Evolutionary conservation across 371 early-diverging fungal genomes (phyloP), one percentile per base, ranked within the genome.

Genomic region (Rhizomucor pusillus): DNA sequence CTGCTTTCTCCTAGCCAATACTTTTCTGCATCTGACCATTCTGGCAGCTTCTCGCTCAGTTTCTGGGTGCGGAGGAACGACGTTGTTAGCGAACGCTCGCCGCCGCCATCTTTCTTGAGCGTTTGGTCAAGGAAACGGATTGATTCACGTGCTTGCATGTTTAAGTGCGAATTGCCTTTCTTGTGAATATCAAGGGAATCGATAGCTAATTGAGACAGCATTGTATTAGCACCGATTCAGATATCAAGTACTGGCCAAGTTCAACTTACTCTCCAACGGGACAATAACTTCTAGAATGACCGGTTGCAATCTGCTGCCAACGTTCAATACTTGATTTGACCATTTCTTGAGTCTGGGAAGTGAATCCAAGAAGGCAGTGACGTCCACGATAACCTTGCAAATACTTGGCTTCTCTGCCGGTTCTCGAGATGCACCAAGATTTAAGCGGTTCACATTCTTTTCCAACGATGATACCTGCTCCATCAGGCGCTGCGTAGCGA

Each of bases 91-190:
- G 41, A 39, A 12, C 54, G 56, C 20, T 56, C 46, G 29, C 29
- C 29, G 1, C 37, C 40, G 16, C 36, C 37, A 3, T 59, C 54
- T 47, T 53, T 3, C 39, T 39, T 57, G 33, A 82, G 44, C 41
- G 73, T 62, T 23, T 88, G 82, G 61, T 91, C 91, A 50, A 91
- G 64, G 56, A 79, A 91, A 16, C 91, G 82, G 53, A 85, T 91
- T 3, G 89, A 88, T 54, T 89, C 89, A 47, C 91, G 71, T 0
- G 90, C 85, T 43, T 81, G 78, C 22, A 75, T 72, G 55, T 85
- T 87, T 59, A 73, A 79, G 46, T 75, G 73, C 18, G 78, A 79
- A 0, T 65, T 69, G 0, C 89, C 90, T 61, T 88, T 87, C 55
- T 91, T 91, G 52, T 85, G 61, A n/a, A 56, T 43, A 64, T 91